Percentiles rank a stretch among this genome's conserved stretches.
Conservation (phyloP, 192 early-diverging fungal species). For the Dissophora ornata region DNA sequence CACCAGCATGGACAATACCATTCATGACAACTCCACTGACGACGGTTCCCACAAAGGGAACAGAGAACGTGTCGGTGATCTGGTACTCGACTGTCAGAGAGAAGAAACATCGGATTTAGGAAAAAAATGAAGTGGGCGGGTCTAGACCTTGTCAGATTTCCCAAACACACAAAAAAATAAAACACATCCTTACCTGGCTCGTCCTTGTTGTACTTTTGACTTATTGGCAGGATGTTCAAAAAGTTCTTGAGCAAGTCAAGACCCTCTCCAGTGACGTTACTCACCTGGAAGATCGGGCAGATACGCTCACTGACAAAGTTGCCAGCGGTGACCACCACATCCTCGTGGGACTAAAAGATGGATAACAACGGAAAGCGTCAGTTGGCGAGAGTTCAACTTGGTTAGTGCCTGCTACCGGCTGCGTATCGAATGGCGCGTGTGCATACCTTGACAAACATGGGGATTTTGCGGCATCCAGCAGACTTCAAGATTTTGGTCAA, state of each 20-base stretch:
- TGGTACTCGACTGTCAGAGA: conserved; percentile 75
- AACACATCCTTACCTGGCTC: conserved; percentile 28
- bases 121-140: too few relatives aligned
- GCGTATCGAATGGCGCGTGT: too few relatives aligned
- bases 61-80: conserved; percentile 91
- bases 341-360: conserved; percentile 67
- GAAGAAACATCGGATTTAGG: background rate
- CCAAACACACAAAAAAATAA: too few relatives aligned
- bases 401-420: too few relatives aligned
- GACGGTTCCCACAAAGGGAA: conserved; percentile 93
- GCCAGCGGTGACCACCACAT: conserved; percentile 83
- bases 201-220: conserved; percentile 68
- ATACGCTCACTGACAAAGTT: conserved; percentile 89
- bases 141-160: too few relatives aligned
- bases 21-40: conserved; percentile 82
- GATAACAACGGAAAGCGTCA: too few relatives aligned
- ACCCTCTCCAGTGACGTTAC: conserved; percentile 88
- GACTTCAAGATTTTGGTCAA: conserved; percentile 85
- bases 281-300: conserved; percentile 95
- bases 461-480: conserved; percentile 92
- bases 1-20: conserved; percentile 84
- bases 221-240: conserved; percentile 82
- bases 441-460: conserved; percentile 80
- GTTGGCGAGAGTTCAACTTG: too few relatives aligned
- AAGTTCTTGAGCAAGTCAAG: conserved; percentile 81